Percentiles rank a stretch among this genome's conserved stretches.
phyloP scores from a whole-genome alignment of 2,329 filamentous ascomycete genomes.

The Curvularia eragrostidis region DNA sequence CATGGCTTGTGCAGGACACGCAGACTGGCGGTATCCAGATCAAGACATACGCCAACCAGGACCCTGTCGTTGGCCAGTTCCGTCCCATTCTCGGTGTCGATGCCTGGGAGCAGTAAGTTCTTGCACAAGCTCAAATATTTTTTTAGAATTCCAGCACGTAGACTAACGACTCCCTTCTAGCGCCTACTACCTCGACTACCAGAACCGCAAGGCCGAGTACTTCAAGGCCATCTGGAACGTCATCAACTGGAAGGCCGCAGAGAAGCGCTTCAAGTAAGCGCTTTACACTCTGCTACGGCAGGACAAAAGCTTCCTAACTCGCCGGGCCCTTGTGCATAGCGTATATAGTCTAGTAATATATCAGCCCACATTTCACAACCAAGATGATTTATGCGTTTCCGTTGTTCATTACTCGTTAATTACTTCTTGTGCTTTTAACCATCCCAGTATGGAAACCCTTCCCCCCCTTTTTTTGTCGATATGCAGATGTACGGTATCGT shows the following conservation, averaged over 20 bases:
- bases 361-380: not conserved
- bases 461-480: no score
- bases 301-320: constrained; percentile 11
- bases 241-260: constrained; percentile 91
- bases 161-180: constrained; percentile 30
- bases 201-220: constrained; percentile 97
- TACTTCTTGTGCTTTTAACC: not conserved
- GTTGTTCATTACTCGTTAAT: not conserved
- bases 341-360: constrained; percentile 16
- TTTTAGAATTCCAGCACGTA: not conserved
- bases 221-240: constrained; percentile 94
- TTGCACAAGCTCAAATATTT: rapidly evolving
- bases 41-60: constrained; percentile 83
- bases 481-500: not conserved
- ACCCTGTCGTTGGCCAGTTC: constrained; percentile 84
- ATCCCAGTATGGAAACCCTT: not conserved
- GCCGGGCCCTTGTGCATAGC: not conserved
- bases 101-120: constrained; percentile 80
- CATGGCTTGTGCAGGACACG: constrained; percentile 68
- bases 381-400: not conserved
- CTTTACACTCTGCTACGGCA: not conserved
- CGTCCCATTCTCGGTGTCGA: constrained; percentile 86
- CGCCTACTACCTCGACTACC: constrained; percentile 74
- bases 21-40: constrained; percentile 67
- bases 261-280: constrained; percentile 69